Conservation (phyloP, 2,329 filamentous ascomycete genomes). For the Aspergillus persii region DNA sequence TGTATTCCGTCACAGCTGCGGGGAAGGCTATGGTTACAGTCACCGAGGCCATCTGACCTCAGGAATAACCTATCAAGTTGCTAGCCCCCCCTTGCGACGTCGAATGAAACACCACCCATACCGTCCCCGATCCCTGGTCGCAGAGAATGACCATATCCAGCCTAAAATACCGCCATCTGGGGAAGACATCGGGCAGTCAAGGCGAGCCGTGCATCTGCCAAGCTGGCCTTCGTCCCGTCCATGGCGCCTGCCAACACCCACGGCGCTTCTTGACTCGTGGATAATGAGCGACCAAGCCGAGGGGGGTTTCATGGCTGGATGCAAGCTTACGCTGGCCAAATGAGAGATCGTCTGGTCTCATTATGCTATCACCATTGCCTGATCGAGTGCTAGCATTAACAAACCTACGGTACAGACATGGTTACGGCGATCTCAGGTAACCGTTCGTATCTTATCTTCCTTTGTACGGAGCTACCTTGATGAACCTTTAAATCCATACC, state of each 20-base stretch:
- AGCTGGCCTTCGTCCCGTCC: not conserved
- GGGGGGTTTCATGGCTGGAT: no score
- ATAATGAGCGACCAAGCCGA: not conserved
- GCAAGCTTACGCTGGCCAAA: no score
- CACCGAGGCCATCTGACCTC: no score
- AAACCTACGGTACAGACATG: no score
- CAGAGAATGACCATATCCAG: not conserved
- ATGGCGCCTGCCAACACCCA: not conserved
- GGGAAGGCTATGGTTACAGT: not conserved
- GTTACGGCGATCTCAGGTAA: no score
- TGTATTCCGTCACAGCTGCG: not conserved
- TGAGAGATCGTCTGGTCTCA: no score
- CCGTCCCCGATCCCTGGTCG: not conserved
- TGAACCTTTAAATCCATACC: no score
- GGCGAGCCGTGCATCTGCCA: constrained; percentile 2
- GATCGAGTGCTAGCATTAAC: no score
- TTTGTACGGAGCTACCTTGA: no score
- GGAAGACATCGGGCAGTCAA: not conserved
- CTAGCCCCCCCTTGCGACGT: not conserved
- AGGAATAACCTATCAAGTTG: no score
- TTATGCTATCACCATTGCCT: not conserved
- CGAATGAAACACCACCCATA: not conserved
- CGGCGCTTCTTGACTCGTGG: not conserved
- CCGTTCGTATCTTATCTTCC: no score
- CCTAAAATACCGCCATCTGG: not conserved